Conservation (phyloP, 2,329 filamentous ascomycete species). For the Colletotrichum tropicicola region DNA sequence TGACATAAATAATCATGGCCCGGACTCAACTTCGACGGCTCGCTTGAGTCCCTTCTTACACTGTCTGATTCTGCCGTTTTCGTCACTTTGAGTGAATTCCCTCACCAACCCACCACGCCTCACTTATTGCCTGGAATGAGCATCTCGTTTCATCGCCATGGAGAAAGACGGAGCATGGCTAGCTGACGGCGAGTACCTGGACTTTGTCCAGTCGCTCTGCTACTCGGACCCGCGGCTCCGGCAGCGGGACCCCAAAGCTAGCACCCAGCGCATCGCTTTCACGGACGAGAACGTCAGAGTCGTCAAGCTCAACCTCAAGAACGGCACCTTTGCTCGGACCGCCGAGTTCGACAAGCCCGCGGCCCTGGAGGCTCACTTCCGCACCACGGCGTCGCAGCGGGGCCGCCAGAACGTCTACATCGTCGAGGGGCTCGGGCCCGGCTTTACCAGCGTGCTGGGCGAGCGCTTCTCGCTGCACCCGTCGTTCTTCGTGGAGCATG, state of each 20-base stretch:
- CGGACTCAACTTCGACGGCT: background rate
- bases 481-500: conserved; percentile 36
- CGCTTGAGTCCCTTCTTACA: background rate
- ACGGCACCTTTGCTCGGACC: conserved; percentile 17
- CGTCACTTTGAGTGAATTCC: too few species aligned
- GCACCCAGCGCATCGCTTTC: conserved; percentile 30
- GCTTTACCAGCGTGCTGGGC: conserved; percentile 32
- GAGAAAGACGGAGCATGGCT: conserved; percentile 24
- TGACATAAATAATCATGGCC: background rate
- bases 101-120: background rate
- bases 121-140: background rate
- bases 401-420: conserved; percentile 32
- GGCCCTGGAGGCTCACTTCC: conserved; percentile 2
- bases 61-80: background rate
- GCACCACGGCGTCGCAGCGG: background rate
- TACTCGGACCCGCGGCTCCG: conserved; percentile 32
- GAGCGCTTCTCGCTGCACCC: conserved; percentile 34
- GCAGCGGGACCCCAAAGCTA: conserved; percentile 34
- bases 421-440: conserved; percentile 34
- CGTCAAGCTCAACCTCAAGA: conserved; percentile 27
- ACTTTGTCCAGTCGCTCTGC: conserved; percentile 24
- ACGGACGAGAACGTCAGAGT: conserved; percentile 26
- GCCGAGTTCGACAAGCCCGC: conserved; percentile 24
- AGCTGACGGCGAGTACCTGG: conserved; percentile 25
- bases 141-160: background rate